Evolutionary conservation across 148 eudicot species (phyloP), one percentile per base, ranked within the genome.

Genomic region (Talinum fruticosum): DNA sequence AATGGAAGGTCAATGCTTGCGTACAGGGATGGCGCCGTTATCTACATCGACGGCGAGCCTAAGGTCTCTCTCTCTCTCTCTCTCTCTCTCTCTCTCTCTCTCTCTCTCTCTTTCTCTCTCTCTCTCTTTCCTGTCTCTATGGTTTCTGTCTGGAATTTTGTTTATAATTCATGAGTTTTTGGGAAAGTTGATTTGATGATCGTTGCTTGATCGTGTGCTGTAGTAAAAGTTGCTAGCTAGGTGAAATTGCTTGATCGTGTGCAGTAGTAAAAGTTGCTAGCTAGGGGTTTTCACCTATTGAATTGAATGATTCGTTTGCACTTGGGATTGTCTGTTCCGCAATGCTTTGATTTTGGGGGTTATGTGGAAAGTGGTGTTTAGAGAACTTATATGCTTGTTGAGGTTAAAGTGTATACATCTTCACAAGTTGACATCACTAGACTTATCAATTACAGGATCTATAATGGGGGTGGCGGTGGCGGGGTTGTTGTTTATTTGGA

Each of bases 1-100:
- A 96, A 93, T 81, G 97, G 99, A 45, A 83, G 97, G 18, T 96
- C 99, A 6, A 4, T 96, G 73, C 78, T 96, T 28, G 81, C 95
- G 21, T 96, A 93, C 66, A 83, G 66, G 5, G 93, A 93, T 75
- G 95, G 93, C 0, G 49, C 95, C 77, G 84, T 84, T 2, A 77
- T 96, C 67, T 72, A 53, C 79, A 78, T 96, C 30, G 99, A 96
- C 32, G 99, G 99, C 3, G 89, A 96, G 72, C 97, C 97, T 67
- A 90, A 96, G 99, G 99, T 96, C 18, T 26, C 24, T 76, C 61
- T 44, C 19, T 47, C 64, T n/a, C 54, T 49, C 12, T 7, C 54
- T 73, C 65, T 26, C 21, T 45, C 0, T 30, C 76, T 59, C n/a
- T n/a, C n/a, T n/a, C n/a, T n/a, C n/a, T n/a, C n/a, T n/a, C n/a